Conservation (phyloP, 306 rosid genomes). For the Acacia melanoxylon region DNA sequence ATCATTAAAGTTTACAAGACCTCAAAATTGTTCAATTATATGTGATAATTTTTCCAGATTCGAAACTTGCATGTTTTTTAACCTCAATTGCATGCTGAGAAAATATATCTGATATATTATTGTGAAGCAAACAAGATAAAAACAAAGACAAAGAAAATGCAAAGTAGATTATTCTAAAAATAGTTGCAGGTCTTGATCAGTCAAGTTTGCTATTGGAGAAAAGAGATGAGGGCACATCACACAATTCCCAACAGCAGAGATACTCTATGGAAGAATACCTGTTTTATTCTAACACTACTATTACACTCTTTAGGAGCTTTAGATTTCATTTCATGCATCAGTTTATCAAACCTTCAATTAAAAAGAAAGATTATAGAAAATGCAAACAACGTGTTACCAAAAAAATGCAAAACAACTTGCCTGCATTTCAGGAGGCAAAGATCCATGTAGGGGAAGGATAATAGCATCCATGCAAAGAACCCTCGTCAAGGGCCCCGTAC, state of each 20-base stretch:
- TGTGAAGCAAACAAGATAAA: slow-evolving; percentile 25
- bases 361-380: slow-evolving; percentile 20
- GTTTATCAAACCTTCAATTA: slow-evolving; percentile 8
- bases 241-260: slow-evolving; percentile 10
- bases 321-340: neutral
- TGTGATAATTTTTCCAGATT: neutral
- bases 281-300: slow-evolving; percentile 18
- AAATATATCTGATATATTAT: neutral
- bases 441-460: slow-evolving; percentile 93
- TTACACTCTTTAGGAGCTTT: slow-evolving; percentile 18
- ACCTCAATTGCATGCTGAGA: slow-evolving; percentile 21
- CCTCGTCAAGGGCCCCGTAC: slow-evolving; percentile 79
- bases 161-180: slow-evolving; percentile 20
- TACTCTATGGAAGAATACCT: neutral
- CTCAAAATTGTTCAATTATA: slow-evolving; percentile 7
- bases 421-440: slow-evolving; percentile 98
- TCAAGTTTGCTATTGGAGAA: slow-evolving; percentile 4
- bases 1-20: slow-evolving; percentile 24
- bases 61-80: slow-evolving; percentile 14
- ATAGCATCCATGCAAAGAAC: slow-evolving; percentile 95
- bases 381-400: slow-evolving; percentile 35
- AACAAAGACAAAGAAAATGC: slow-evolving; percentile 24
- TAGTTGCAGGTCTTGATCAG: slow-evolving; percentile 2
- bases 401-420: slow-evolving; percentile 48
- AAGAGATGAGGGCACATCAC: slow-evolving; percentile 1